Base-by-base conservation (phyloP, 768 basidiomycete species). In the Amanita pseudoporphyria region DNA sequence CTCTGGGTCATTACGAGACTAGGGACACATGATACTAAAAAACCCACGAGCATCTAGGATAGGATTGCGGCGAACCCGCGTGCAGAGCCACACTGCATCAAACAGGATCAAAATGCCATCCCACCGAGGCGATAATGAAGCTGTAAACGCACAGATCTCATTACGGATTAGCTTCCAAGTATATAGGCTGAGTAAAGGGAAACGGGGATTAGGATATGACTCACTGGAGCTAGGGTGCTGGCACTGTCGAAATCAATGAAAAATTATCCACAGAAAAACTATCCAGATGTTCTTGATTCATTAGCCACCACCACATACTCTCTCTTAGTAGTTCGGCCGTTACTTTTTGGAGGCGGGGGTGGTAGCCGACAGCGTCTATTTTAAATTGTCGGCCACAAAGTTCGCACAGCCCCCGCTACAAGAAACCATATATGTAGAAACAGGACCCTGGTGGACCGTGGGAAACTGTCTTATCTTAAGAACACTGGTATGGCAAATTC, bases 351-450 rank as follows among this genome's bases (percentile, higher is more conserved):
- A 64, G 18, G 61, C 52, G 26, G 65, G n/a, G 54, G 52, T 70
- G 64, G 55, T 72, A 74, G 38, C 75, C 73, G 26, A 54, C 64
- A 10, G 69, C 70, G 57, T 76, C 72, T 46, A 76, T 49, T 57
- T 76, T 76, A 65, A 76, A 76, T 74, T 72, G 48, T 65, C 64
- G 31, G 70, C 67, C 18, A 55, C 53, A 53, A 71, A 70, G 3
- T 54, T 62, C 6, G 68, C 57, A 49, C 74, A 77, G 47, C 70
- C 67, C 19, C 69, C 71, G 47, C 65, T 64, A 59, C 75, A 77
- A 10, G 70, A 70, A 24, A 72, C 62, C 74, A 77, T 76, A 56
- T 75, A 75, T n/a, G 71, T 75, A 22, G 70, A 71, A 18, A 74
- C 68, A 22, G 72, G 73, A 3, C 74, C 74, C 58, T 70, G 63